Evolutionary conservation across 495 filamentous ascomycete species (phyloP).

Genomic region (Polyplosphaeria fusca): DNA sequence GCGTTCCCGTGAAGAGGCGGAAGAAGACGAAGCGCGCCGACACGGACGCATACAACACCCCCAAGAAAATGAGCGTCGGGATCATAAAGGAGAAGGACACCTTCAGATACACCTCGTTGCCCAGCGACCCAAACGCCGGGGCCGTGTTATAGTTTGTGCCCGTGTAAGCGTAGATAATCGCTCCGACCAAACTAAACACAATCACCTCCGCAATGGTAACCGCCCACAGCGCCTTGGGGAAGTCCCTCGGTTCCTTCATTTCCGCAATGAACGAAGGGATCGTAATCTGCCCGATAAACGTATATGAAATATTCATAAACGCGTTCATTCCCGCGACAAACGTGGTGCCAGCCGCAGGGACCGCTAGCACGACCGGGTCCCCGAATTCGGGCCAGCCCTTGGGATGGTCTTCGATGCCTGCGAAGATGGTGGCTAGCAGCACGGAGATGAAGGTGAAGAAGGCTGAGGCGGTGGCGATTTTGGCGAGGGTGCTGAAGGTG

Average conservation of each 20-base stretch:
- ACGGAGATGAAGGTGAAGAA: slow-evolving; percentile 86
- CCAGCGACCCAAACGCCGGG: slow-evolving; percentile 78
- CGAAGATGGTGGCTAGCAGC: slow-evolving; percentile 72
- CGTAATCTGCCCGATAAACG: slow-evolving; percentile 90
- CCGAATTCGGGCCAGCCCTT: slow-evolving; percentile 49
- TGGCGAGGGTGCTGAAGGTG: slow-evolving; percentile 74
- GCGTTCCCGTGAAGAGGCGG: slow-evolving; percentile 69
- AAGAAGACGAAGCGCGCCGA: slow-evolving; percentile 84
- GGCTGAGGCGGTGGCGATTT: slow-evolving; percentile 70
- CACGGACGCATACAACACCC: slow-evolving; percentile 83
- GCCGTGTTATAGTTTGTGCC: slow-evolving; percentile 79
- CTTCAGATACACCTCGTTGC: slow-evolving; percentile 70
- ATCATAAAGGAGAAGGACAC: slow-evolving; percentile 89
- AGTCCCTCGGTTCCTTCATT: slow-evolving; percentile 82
- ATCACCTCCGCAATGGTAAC: slow-evolving; percentile 83
- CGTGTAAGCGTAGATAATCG: slow-evolving; percentile 74
- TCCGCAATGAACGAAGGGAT: slow-evolving; percentile 88
- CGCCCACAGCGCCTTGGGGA: slow-evolving; percentile 83
- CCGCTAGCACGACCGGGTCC: slow-evolving; percentile 58
- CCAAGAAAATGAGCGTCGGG: slow-evolving; percentile 83
- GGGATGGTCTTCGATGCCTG: slow-evolving; percentile 68
- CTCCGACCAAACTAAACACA: slow-evolving; percentile 72
- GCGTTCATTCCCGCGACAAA: slow-evolving; percentile 77
- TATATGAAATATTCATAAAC: slow-evolving; percentile 88
- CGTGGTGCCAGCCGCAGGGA: slow-evolving; percentile 67